Evolutionary conservation across 495 filamentous ascomycete species (phyloP), one percentile per base, ranked within the genome.

Genomic region (Trichocladium uniseriatum): DNA sequence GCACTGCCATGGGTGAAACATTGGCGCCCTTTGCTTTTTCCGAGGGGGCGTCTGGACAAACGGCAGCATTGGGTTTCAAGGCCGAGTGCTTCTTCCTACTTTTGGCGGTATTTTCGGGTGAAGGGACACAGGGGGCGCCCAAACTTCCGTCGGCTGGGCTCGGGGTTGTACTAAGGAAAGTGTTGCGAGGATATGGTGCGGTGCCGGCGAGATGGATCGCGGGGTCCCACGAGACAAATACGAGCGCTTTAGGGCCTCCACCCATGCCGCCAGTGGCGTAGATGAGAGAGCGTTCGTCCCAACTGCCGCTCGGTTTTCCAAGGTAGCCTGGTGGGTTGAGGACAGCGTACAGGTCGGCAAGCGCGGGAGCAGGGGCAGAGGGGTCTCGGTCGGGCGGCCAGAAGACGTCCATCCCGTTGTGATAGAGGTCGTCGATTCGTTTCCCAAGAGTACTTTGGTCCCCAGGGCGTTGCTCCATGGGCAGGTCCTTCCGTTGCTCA

Each of bases 201-300:
- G 49, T 45, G 0, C 60, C 61, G 11, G 43, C 22, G 16, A 68
- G 45, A 13, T 41, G 39, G 13, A 68, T 55, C 9, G 68, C 54
- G 0, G 82, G 76, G 53, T 87, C 82, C 55, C 83, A 87, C 31
- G 74, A 80, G 42, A 87, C 58, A 32, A 84, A 71, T 7, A 85
- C 64, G 27, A 87, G 55, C 0, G 75, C 72, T 18, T 66, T 62
- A 20, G 72, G 58, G 14, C 77, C 68, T 18, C 60, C 58, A 0
- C 58, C 46, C 5, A 59, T 45, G 0, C 68, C 59, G 6, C 71
- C 75, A 0, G 71, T 71, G 9, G 71, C 66, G 51, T 82, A 77
- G 4, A 84, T 67, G 5, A 83, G 60, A 11, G 79, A 79, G 14
- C 80, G 69, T n/a, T 86, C 82, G 43, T 86, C 81, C 21, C 77